These are phyloP conservation scores for Candida frijolesensis DNA, from an alignment of 1,139 yeast species.

Conservation along the genomic window DNA sequence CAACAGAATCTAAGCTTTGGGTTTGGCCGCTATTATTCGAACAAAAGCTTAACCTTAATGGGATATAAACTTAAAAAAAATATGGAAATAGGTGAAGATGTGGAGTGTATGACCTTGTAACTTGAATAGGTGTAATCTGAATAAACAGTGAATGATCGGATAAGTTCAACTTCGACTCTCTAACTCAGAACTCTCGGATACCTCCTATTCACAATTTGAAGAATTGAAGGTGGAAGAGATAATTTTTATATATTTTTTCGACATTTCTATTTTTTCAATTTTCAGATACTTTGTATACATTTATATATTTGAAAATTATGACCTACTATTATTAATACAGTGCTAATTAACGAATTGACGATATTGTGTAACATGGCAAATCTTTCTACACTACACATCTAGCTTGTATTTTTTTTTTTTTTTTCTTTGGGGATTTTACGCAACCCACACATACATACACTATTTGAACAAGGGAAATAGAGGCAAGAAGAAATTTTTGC, in stretches of 20 bases:
- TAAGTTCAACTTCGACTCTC: no score
- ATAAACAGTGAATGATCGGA: background rate
- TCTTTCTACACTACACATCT: background rate
- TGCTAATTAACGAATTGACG: background rate
- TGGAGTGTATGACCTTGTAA: background rate
- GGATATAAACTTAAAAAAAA: background rate
- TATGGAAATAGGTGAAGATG: no score
- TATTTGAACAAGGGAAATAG: background rate
- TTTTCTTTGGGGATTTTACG: background rate
- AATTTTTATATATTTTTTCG: background rate
- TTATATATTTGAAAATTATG: conserved; percentile 3
- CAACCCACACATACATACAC: background rate
- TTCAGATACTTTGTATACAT: conserved; percentile 1
- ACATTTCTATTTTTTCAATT: background rate
- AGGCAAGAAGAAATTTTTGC: background rate
- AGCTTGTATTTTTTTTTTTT: background rate
- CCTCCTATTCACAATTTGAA: background rate
- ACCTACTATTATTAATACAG: background rate
- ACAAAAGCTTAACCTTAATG: conserved; percentile 2
- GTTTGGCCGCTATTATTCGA: background rate
- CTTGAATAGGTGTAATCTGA: background rate
- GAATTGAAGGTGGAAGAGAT: background rate
- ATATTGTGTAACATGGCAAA: conserved; percentile 4
- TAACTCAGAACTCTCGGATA: no score
- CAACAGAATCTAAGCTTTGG: background rate